These are phyloP conservation scores for Leptomonas pyrrhocoris DNA, from an alignment of 208 protist species.

Conservation along the genomic window DNA sequence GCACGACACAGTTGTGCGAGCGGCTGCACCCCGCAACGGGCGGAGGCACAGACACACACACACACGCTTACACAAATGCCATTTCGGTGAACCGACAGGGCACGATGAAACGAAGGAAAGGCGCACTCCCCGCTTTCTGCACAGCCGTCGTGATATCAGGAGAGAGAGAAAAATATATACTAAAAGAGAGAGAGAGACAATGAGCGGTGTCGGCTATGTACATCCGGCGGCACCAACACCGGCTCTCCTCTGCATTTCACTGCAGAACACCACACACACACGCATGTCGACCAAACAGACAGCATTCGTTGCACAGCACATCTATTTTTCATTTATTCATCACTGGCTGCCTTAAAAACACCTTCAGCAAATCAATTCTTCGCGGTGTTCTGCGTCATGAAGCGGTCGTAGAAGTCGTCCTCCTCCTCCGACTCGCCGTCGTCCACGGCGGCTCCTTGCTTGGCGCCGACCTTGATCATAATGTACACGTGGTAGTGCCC, in stretches of 20 bases:
- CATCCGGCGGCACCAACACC: neutral
- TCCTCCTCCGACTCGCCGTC: slow-evolving; percentile 66
- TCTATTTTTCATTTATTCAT: too few relatives aligned
- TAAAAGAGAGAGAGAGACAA: neutral
- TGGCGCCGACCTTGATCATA: slow-evolving; percentile 80
- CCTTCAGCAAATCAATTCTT: slow-evolving; percentile 19
- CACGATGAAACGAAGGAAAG: too few relatives aligned
- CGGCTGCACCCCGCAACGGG: too few relatives aligned
- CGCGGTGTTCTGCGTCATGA: slow-evolving; percentile 83
- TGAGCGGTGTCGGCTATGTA: neutral
- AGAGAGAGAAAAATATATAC: neutral
- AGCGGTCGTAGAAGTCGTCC: slow-evolving; percentile 93
- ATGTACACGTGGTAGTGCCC: slow-evolving; percentile 93
- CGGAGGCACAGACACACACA: too few relatives aligned
- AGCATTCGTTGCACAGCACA: neutral
- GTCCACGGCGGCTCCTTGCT: slow-evolving; percentile 43
- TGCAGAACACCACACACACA: neutral
- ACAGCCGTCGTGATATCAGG: too few relatives aligned
- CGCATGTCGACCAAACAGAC: neutral
- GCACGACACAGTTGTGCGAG: too few relatives aligned
- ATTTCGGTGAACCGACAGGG: too few relatives aligned
- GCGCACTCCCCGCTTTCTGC: too few relatives aligned
- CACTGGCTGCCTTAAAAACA: neutral
- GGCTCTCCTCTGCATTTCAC: too few relatives aligned
- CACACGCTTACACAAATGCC: too few relatives aligned